These are phyloP conservation scores for Filobasidium wieringae DNA, from an alignment of 768 basidiomycete genomes.

Conservation along the genomic window DNA sequence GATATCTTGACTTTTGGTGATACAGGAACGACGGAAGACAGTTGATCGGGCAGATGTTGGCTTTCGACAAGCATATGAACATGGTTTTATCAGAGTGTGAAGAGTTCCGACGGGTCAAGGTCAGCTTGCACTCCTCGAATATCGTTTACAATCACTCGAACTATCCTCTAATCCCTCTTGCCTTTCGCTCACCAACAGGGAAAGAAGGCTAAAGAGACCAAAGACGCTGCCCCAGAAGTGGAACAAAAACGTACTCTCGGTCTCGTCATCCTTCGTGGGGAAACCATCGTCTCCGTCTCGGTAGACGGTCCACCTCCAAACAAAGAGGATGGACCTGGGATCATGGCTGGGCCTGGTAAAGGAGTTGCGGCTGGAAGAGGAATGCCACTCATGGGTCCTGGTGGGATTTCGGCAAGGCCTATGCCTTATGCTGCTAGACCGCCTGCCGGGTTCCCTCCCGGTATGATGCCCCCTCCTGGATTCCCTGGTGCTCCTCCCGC, in stretches of 20 bases:
- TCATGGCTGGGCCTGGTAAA: slow-evolving; percentile 77
- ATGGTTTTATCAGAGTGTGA: slow-evolving; percentile 95
- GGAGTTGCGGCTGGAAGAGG: slow-evolving; percentile 95
- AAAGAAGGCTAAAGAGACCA: slow-evolving; percentile 44
- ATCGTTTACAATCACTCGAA: no score
- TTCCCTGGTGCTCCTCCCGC: slow-evolving; percentile 10
- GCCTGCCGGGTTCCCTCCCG: slow-evolving; percentile 41
- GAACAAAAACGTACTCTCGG: slow-evolving; percentile 94
- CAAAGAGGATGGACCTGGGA: slow-evolving; percentile 65
- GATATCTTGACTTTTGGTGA: neutral
- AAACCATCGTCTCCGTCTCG: slow-evolving; percentile 85
- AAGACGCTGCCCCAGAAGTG: slow-evolving; percentile 50
- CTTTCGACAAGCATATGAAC: slow-evolving; percentile 99
- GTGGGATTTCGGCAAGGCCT: slow-evolving; percentile 41
- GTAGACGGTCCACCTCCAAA: slow-evolving; percentile 93
- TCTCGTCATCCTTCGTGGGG: slow-evolving; percentile 91
- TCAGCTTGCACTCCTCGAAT: slow-evolving; percentile 41
- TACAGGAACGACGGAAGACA: slow-evolving; percentile 68
- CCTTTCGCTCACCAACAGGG: slow-evolving; percentile 37
- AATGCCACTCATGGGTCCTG: slow-evolving; percentile 53
- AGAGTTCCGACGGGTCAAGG: slow-evolving; percentile 92
- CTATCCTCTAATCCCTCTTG: neutral
- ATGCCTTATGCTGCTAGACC: slow-evolving; percentile 41
- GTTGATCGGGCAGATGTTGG: slow-evolving; percentile 95
- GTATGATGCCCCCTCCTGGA: slow-evolving; percentile 60